These are phyloP conservation scores for Diaporthe humulicola DNA, from an alignment of 2,329 filamentous ascomycete species.

Conservation along the genomic window DNA sequence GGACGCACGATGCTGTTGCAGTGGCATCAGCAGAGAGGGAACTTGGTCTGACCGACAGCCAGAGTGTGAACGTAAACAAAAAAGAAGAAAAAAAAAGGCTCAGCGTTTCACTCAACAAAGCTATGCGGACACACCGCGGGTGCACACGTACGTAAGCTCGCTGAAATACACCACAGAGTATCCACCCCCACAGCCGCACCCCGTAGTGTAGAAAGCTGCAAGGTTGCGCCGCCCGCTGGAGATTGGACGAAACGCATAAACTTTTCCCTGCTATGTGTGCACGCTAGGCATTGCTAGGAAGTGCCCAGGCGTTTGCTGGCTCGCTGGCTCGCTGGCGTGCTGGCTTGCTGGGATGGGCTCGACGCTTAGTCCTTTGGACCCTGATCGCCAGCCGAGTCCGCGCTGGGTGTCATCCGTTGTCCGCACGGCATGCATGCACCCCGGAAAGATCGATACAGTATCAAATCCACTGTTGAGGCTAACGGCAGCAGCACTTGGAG, in stretches of 20 bases:
- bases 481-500: neutral
- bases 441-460: neutral
- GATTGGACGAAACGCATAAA: slow-evolving; percentile 27
- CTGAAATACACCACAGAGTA: neutral
- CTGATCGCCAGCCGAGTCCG: slow-evolving; percentile 29
- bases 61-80: neutral
- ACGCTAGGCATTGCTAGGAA: slow-evolving; percentile 2
- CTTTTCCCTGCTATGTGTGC: slow-evolving; percentile 3
- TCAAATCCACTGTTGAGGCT: neutral
- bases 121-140: slow-evolving; percentile 20
- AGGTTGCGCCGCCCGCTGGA: neutral
- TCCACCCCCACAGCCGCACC: slow-evolving; percentile 2
- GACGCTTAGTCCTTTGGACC: slow-evolving; percentile 1
- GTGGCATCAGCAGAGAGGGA: neutral
- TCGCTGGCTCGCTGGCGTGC: neutral
- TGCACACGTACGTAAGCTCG: slow-evolving; percentile 19
- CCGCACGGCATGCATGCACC: slow-evolving; percentile 15
- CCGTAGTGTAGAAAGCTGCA: neutral
- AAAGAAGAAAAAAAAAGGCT: neutral
- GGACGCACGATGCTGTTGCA: slow-evolving; percentile 24
- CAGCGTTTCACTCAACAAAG: slow-evolving; percentile 32
- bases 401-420: slow-evolving; percentile 24
- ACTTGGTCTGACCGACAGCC: neutral
- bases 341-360: too few relatives aligned
- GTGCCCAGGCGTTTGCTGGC: neutral